Evolutionary conservation across 2,329 filamentous ascomycete species (phyloP).

Genomic region (Talaromyces amestolkiae): DNA sequence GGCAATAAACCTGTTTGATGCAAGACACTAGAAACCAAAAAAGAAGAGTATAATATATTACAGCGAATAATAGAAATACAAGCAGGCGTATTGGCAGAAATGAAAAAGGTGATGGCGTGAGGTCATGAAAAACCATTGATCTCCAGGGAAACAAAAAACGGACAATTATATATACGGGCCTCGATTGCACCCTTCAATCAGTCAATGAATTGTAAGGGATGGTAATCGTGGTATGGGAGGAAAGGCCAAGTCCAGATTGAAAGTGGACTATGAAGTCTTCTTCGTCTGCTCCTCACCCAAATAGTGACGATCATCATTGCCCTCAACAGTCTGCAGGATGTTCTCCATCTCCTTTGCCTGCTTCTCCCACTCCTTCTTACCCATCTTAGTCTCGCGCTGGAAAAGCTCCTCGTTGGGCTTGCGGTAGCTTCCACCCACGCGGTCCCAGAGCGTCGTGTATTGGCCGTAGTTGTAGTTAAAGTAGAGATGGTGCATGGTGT

Average conservation of each 20-base stretch:
- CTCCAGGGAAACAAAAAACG: not conserved
- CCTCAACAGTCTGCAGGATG: slow-evolving; percentile 72
- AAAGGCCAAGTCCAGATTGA: not conserved
- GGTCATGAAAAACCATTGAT: slow-evolving; percentile 5
- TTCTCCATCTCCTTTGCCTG: slow-evolving; percentile 74
- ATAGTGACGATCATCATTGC: slow-evolving; percentile 50
- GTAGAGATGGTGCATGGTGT: slow-evolving; percentile 85
- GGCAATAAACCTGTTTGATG: not conserved
- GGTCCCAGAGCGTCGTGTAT: slow-evolving; percentile 89
- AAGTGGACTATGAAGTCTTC: slow-evolving; percentile 27
- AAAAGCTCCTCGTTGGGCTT: slow-evolving; percentile 85
- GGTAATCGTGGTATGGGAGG: not conserved
- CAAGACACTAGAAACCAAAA: not conserved
- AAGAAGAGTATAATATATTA: not conserved
- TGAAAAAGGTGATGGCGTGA: not conserved
- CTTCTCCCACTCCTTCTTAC: slow-evolving; percentile 71
- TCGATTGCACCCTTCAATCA: not conserved
- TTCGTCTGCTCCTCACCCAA: slow-evolving; percentile 32
- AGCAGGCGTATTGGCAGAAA: not conserved
- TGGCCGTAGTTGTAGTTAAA: slow-evolving; percentile 94
- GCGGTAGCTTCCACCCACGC: slow-evolving; percentile 80
- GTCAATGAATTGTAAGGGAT: not conserved
- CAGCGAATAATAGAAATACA: not conserved
- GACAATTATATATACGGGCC: not conserved
- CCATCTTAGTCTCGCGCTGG: slow-evolving; percentile 81